Evolutionary conservation across 192 early-diverging fungal species (phyloP).

Genomic region (Backusella tarrabulga): DNA sequence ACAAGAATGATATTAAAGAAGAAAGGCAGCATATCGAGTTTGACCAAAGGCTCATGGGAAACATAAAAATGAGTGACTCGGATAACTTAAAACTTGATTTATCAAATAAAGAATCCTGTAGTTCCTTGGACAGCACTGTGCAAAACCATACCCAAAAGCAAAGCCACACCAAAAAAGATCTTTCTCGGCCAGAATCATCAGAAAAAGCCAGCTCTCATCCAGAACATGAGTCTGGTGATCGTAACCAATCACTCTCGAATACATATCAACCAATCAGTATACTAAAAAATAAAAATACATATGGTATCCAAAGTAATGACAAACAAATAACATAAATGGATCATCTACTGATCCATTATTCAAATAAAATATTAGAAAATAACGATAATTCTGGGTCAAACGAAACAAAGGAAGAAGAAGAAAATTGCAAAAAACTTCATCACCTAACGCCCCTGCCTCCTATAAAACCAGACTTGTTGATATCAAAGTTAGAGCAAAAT

Average conservation of each 20-base stretch:
- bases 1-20: background rate
- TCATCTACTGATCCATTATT: background rate
- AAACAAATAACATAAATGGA: background rate
- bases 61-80: background rate
- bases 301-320: background rate
- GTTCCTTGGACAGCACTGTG: background rate
- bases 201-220: background rate
- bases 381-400: background rate
- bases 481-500: slow-evolving; percentile 9
- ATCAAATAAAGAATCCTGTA: background rate
- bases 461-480: slow-evolving; percentile 8
- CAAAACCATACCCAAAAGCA: background rate
- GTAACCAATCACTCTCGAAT: background rate
- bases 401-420: background rate
- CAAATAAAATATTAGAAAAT: background rate
- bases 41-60: background rate
- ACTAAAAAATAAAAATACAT: background rate
- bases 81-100: background rate
- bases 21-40: background rate
- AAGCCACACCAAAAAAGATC: background rate
- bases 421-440: background rate
- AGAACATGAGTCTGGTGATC: background rate
- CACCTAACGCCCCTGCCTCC: background rate
- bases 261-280: background rate
- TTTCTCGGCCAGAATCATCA: background rate